phyloP scores from a whole-genome alignment of 768 basidiomycete species.

The Bullera alba region DNA sequence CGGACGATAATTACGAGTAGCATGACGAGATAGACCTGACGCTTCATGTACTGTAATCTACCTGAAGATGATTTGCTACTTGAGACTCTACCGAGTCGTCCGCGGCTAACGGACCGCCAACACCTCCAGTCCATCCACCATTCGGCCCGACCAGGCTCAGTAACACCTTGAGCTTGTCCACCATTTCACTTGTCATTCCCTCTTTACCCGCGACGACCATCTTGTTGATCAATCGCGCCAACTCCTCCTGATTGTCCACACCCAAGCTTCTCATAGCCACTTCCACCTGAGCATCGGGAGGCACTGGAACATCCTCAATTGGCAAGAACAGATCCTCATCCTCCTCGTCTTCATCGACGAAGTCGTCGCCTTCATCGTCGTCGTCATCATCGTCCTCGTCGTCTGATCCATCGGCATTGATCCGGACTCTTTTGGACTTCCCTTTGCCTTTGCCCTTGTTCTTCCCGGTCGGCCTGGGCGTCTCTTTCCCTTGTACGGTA shows the following conservation, averaged over 20 bases:
- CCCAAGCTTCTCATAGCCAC: conserved; percentile 19
- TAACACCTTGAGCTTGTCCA: conserved; percentile 14
- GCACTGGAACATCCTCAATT: conserved; percentile 24
- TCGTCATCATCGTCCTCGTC: background rate
- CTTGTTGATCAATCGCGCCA: conserved; percentile 20
- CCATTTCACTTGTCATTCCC: conserved; percentile 17
- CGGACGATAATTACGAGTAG: background rate
- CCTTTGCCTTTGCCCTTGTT: background rate
- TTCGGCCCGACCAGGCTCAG: conserved; percentile 7
- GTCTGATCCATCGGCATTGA: no score
- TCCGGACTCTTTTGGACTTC: background rate
- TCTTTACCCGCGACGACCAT: conserved; percentile 20
- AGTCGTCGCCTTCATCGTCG: conserved; percentile 1
- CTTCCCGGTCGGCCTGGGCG: background rate
- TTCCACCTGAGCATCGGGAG: conserved; percentile 10
- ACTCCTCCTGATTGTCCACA: conserved; percentile 20
- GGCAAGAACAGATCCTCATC: conserved; percentile 27
- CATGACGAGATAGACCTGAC: background rate
- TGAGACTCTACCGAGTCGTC: background rate
- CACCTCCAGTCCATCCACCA: background rate
- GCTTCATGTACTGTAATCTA: background rate
- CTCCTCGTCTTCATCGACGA: conserved; percentile 10
- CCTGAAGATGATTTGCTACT: background rate
- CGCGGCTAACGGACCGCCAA: background rate
- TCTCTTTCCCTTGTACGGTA: no score